Evolutionary conservation across 345 rosid genomes (phyloP), one percentile per base, ranked within the genome.

Genomic region (Euphorbia peplus): DNA sequence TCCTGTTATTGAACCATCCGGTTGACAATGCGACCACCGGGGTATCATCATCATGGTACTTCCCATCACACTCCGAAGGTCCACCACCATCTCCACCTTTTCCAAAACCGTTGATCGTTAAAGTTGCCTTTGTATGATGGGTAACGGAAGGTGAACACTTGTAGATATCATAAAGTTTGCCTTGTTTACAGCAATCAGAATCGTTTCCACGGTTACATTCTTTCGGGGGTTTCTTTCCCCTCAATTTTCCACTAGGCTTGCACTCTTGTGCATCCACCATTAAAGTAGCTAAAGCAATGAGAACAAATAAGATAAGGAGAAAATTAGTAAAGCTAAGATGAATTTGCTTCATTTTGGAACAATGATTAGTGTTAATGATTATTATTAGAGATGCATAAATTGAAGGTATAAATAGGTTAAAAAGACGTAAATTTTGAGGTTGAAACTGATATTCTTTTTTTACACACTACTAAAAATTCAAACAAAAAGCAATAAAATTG

Each of bases 11-110:
- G 44, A 72, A 65, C 75, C 75, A 66, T 22, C 70, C 70, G 0
- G 70, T 58, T 1, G 75, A 66, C 18, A 66, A 37, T 25, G 75
- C 75, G 52, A 72, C 75, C 29, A 65, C 75, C 0, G 65, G 70
- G 4, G 57, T 58, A 4, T 59, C 4, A 25, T 72, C 70, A 15
- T 19, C 4, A 3, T 66, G 75, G 37, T 30, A 72, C 51, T 26
- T 50, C 1, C 56, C 52, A 11, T 72, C 70, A 16, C 75, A 66
- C 35, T 16, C 66, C 1, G 75, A 57, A 5, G 70, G 70, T 18
- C 18, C 50, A 4, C 46, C 53, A 7, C 70, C 70, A 0, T 67
- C 72, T 24, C 53, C 56, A 2, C 63, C 57, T 35, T 73, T 24
- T 29, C 19, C 37, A 15, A 67, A 67, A 41, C 72, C 62, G 56